Evolutionary conservation across 495 filamentous ascomycete species (phyloP), one percentile per base, ranked within the genome.

Genomic region (Lasiosphaeria hispida): DNA sequence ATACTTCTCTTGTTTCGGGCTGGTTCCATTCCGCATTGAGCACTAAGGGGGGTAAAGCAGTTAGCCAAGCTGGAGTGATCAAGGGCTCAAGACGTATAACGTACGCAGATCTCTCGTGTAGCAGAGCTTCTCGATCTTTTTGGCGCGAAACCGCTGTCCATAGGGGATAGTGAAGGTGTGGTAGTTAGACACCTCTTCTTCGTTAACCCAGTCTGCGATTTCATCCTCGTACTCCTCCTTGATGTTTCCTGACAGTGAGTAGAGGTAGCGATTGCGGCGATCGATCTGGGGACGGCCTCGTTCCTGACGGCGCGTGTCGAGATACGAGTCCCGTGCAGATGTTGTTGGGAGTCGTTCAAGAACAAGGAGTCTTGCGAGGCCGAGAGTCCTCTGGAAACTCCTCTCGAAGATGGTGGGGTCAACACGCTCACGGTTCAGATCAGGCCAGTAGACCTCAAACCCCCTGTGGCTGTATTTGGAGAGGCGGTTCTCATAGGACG

Each of bases 21-120:
- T 85, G 81, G 60, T 92, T 94, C 89, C 89, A 94, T 64, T 94
- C 87, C 0, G 89, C 88, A 60, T 94, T 94, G 9, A 94, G 80
- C n/a, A 93, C 73, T 76, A 43, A 23, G 4, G 23, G 4, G 18
- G 2, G 2, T 0, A 15, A n/a, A 55, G 68, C 59, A 66, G 57
- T 30, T 35, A 44, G 23, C 23, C 23, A 18, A n/a, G 14, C 13
- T 11, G 34, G 15, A 1, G 10, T 2, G 0, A 13, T 15, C 3
- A 19, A 3, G 13, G 15, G 17, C 15, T 18, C 42, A 9, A 15
- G 13, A 14, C 10, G 49, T 23, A 53, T 7, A 3, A 62, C 73
- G 62, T 62, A 76, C 73, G 76, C 10, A 92, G 67, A 64, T 94
- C 90, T 58, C 87, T 86, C 3, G 86, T 88, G 69, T 89, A 92